A percentile compares a stretch with the other conserved stretches of the same genome.
Evolutionary conservation across 2,329 filamentous ascomycete genomes (phyloP).

Genomic region (Chaetomium globosum): DNA sequence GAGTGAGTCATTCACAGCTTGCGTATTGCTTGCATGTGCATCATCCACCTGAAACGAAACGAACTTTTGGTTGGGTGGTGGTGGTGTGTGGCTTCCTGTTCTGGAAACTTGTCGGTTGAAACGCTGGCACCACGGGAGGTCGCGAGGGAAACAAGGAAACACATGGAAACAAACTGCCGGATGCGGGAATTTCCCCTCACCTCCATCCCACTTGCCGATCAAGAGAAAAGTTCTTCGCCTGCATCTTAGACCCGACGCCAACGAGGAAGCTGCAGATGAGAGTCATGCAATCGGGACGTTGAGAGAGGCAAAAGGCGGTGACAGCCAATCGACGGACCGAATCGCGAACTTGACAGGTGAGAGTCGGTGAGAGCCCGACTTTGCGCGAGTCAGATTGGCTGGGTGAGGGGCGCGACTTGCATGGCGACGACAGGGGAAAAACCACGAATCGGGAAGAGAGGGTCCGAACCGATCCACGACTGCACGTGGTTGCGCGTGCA

Average conservation of each 20-base stretch:
- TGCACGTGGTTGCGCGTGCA: constrained; percentile 21
- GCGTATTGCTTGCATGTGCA: constrained; percentile 11
- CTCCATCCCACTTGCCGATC: background rate
- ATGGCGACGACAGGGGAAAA: constrained; percentile 22
- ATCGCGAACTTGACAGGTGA: constrained; percentile 29
- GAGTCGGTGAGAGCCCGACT: background rate
- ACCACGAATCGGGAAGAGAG: constrained; percentile 19
- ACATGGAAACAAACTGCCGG: constrained; percentile 19
- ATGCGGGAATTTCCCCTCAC: constrained; percentile 14
- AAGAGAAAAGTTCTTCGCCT: background rate
- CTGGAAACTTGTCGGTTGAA: constrained; percentile 18
- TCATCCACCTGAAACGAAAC: constrained; percentile 23
- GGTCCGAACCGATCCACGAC: constrained; percentile 7
- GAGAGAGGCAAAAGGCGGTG: background rate
- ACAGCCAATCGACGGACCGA: constrained; percentile 28
- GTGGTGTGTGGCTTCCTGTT: constrained; percentile 11
- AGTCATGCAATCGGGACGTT: constrained; percentile 16
- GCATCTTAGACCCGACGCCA: background rate
- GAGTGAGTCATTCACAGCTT: constrained; percentile 19
- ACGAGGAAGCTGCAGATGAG: constrained; percentile 1
- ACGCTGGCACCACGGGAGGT: constrained; percentile 4
- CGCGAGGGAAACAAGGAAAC: constrained; percentile 6
- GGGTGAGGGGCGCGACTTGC: constrained; percentile 21
- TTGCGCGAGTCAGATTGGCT: constrained; percentile 25
- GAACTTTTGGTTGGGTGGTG: background rate